Evolutionary conservation across 441 rosid genomes (phyloP), one percentile per base, ranked within the genome.

Genomic region (Pelargonium cotyledonis): DNA sequence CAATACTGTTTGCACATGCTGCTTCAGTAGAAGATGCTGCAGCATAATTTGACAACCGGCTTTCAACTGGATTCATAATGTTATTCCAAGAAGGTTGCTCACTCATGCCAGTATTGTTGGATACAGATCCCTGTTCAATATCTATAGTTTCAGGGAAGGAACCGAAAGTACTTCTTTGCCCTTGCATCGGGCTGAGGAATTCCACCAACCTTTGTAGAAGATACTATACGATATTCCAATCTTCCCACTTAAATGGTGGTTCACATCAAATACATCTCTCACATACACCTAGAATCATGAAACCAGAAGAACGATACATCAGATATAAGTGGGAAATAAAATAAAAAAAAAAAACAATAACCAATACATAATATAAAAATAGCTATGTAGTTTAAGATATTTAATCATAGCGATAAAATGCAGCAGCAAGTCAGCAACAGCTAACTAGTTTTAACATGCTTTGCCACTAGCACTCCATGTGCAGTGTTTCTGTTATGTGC

Each of bases 171-270:
- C 73, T 76, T 68, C 78, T 71, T 68, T 78, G 85, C 75, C 92
- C 84, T 86, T 87, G 91, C 90, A 87, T 86, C 65, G 80, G 83
- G 69, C 70, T 68, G 63, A 81, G 65, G 53, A 6, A 46, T 73
- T 72, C 70, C 51, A 70, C 85, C 73, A 2, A 71, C 73, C 65
- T 70, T 69, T 64, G 38, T 16, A 68, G 69, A 47, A 63, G 49
- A 62, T 47, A 60, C 68, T 70, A 75, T 63, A 65, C 47, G 57
- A 71, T 67, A 46, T 65, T 68, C 71, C 70, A 64, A 72, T 49
- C 49, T 65, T 68, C 73, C 49, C 26, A 49, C 53, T 47, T 57
- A 57, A 66, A 58, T 0, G 31, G 64, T 55, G 10, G 63, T 63
- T 65, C 65, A 35, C 38, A 26, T 73, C 70, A 70, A 23, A 62